Evolutionary conservation across 768 basidiomycete genomes (phyloP), one percentile per base, ranked within the genome.

Genomic region (Kwoniella dendrophila): DNA sequence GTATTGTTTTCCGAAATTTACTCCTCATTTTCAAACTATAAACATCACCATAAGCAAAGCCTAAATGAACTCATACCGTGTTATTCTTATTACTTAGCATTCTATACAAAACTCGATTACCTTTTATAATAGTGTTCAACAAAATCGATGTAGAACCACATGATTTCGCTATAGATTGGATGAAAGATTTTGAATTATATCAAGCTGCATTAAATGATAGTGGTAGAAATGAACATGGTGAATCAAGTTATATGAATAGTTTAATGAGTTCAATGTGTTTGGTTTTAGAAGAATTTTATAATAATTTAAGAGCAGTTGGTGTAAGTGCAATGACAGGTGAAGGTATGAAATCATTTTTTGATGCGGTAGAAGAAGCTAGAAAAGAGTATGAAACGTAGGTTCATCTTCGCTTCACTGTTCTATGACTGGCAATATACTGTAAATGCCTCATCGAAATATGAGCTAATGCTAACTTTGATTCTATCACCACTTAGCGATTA

Each of bases 241-340:
- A 95, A 74, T 57, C 60, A 27, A 93, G 90, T 40, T 98, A 97
- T 78, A 96, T 97, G 93, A 94, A 91, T 77, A 94, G 92, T 75
- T 82, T 99, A 66, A 99, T 98, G 95, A 92, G 95, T 68, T 92
- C 90, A 75, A 98, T 99, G 96, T 93, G 94, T 77, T 80, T 99
- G 54, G 95, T 99, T 6, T 80, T 99, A 55, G 96, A 99, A 73
- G 96, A 98, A 75, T 99, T 99, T 71, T 99, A 99, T 81, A 91
- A 93, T 79, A 89, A 96, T 68, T 82, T 99, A 55, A 91, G 90
- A 83, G 86, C 93, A 3, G 95, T 98, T 12, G 94, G 96, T 16
- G 95, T 98, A 12, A 94, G 92, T 18, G 93, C 94, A 60, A 83
- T 91, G 83, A 98, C 96, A 0, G 96, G 96, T n/a, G 88, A 87